Conservation (phyloP, 2,329 filamentous ascomycete genomes). For the Xylariaceae sp. region DNA sequence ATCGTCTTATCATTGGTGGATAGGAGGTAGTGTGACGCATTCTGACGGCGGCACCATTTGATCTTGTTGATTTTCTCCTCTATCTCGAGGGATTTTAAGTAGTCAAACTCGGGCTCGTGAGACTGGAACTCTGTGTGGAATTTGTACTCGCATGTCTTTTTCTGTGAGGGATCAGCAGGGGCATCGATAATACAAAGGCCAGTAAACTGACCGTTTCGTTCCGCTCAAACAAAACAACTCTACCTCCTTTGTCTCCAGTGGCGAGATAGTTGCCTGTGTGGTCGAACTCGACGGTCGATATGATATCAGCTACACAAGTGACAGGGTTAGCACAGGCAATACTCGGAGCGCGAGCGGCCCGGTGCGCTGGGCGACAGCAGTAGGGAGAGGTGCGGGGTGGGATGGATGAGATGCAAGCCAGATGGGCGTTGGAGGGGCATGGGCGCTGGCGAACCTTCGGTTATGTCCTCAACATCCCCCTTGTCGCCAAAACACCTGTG, state of each 20-base stretch:
- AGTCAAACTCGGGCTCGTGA: slow-evolving; percentile 98
- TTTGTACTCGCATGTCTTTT: slow-evolving; percentile 99
- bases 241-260: slow-evolving; percentile 84
- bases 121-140: slow-evolving; percentile 99
- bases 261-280: slow-evolving; percentile 86
- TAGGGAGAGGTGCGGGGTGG: neutral
- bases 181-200: neutral
- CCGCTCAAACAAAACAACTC: slow-evolving; percentile 82
- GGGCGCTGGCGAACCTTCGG: slow-evolving; percentile 64
- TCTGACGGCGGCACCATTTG: slow-evolving; percentile 98
- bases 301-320: slow-evolving; percentile 67
- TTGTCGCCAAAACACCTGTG: slow-evolving; percentile 97
- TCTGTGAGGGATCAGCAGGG: slow-evolving; percentile 52
- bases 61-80: slow-evolving; percentile 99
- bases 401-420: neutral
- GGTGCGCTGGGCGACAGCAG: neutral
- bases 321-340: slow-evolving; percentile 4
- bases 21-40: slow-evolving; percentile 95
- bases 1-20: slow-evolving; percentile 99
- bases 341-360: too few species aligned
- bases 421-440: neutral
- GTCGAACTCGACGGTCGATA: slow-evolving; percentile 87
- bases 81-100: slow-evolving; percentile 97
- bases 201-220: slow-evolving; percentile 79
- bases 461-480: slow-evolving; percentile 98